A percentile compares a stretch with the other conserved stretches of the same genome.
phyloP scores from a whole-genome alignment of 2,329 filamentous ascomycete species.

The Calonectria leucothoes region DNA sequence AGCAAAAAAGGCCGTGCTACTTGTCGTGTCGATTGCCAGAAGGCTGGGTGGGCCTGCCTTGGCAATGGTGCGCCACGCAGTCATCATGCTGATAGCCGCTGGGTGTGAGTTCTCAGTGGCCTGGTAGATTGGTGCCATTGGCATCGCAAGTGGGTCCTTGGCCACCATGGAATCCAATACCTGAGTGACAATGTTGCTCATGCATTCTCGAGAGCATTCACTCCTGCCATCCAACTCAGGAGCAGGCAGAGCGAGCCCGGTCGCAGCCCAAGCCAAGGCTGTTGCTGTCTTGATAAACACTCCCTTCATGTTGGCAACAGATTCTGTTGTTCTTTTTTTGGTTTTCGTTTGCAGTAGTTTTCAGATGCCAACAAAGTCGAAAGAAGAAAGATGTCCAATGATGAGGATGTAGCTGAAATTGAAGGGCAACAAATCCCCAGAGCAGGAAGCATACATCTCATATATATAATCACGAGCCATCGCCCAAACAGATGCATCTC shows the following conservation, averaged over 20 bases:
- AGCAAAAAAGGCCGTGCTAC: conserved; percentile 14
- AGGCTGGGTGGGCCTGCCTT: conserved; percentile 12
- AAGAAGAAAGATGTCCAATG: neutral
- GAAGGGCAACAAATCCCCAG: neutral
- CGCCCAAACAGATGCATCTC: neutral
- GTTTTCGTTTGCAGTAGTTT: neutral
- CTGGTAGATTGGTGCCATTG: conserved; percentile 12
- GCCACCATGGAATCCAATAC: conserved; percentile 18
- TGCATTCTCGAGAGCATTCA: conserved; percentile 5
- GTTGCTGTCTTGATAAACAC: neutral
- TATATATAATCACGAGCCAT: neutral
- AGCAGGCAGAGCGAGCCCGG: conserved; percentile 1
- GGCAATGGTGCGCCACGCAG: conserved; percentile 17
- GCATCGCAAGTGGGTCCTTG: conserved; percentile 5
- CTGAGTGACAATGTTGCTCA: conserved; percentile 12
- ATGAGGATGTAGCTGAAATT: neutral
- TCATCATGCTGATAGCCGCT: conserved; percentile 20
- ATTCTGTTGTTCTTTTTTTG: neutral
- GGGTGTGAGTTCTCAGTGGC: conserved; percentile 24
- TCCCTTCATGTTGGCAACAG: neutral
- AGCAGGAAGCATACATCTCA: neutral
- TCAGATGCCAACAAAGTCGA: neutral
- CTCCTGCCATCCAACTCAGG: neutral
- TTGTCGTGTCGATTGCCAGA: conserved; percentile 15
- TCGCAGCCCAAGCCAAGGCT: neutral